These are phyloP conservation scores for Aquilaria malaccensis DNA, from an alignment of 345 rosid species.

Conservation along the genomic window DNA sequence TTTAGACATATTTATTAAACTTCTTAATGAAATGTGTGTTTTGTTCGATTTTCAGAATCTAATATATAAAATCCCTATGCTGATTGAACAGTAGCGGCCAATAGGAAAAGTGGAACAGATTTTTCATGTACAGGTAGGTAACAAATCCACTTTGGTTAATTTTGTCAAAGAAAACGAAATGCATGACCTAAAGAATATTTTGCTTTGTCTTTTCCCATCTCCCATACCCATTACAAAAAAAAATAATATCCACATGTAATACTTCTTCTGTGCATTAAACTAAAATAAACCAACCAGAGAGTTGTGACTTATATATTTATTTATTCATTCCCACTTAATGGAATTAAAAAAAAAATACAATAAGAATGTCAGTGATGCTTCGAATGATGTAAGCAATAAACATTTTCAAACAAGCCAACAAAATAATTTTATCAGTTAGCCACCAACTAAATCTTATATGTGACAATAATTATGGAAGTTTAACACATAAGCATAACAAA, in stretches of 20 bases:
- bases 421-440: conserved; percentile 22
- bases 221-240: not conserved
- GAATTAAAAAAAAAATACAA: conserved; percentile 7
- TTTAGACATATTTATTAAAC: too few species aligned
- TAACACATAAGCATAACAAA: conserved; percentile 1
- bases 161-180: too few species aligned
- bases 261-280: not conserved
- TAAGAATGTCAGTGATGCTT: conserved; percentile 11
- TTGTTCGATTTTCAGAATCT: too few species aligned
- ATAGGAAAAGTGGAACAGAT: too few species aligned
- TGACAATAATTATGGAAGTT: conserved; percentile 19
- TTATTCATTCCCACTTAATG: conserved; percentile 12
- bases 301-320: not conserved
- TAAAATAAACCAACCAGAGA: not conserved
- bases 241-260: not conserved
- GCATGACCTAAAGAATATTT: too few species aligned
- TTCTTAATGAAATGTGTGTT: too few species aligned
- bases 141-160: too few species aligned
- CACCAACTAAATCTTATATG: conserved; percentile 40
- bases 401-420: conserved; percentile 4
- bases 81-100: too few species aligned
- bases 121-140: too few species aligned
- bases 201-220: not conserved
- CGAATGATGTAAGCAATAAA: conserved; percentile 29
- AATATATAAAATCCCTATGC: too few species aligned